Evolutionary conservation across 768 basidiomycete species (phyloP).

Genomic region (Termitomyces sp.): DNA sequence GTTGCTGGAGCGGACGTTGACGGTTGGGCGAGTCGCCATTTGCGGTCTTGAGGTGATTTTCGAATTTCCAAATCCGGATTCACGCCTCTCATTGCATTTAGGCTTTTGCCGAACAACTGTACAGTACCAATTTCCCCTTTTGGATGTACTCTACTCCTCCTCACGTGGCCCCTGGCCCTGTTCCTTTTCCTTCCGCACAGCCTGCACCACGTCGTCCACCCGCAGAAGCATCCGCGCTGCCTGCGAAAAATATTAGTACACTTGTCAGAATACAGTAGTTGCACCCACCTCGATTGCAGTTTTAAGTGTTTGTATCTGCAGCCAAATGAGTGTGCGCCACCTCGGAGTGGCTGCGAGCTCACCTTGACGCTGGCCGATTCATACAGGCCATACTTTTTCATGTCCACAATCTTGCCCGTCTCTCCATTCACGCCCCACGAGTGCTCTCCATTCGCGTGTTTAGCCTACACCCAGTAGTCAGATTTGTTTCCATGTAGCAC

Average conservation of each 20-base stretch:
- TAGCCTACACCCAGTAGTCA: slow-evolving; percentile 55
- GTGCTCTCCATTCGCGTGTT: slow-evolving; percentile 87
- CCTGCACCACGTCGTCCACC: slow-evolving; percentile 92
- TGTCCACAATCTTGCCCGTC: slow-evolving; percentile 92
- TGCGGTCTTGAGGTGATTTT: slow-evolving; percentile 40
- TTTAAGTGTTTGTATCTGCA: slow-evolving; percentile 91
- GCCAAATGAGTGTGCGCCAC: background rate
- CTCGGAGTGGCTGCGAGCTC: background rate
- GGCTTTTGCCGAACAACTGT: slow-evolving; percentile 40
- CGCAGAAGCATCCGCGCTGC: slow-evolving; percentile 88
- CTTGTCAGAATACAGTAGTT: background rate
- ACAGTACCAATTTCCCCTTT: slow-evolving; percentile 18
- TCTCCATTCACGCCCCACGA: slow-evolving; percentile 96
- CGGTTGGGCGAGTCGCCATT: slow-evolving; percentile 94
- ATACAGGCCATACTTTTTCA: slow-evolving; percentile 90
- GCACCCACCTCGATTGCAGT: slow-evolving; percentile 83
- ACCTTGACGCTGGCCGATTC: slow-evolving; percentile 97
- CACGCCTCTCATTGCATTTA: slow-evolving; percentile 11
- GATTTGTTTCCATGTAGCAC: background rate
- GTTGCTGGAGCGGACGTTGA: slow-evolving; percentile 71
- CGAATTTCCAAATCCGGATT: slow-evolving; percentile 17
- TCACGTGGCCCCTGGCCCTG: slow-evolving; percentile 48
- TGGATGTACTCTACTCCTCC: slow-evolving; percentile 25
- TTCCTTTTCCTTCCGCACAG: slow-evolving; percentile 70
- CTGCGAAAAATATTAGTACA: slow-evolving; percentile 25